Conservation (phyloP, 768 basidiomycete genomes). For the Arthromyces matolae region DNA sequence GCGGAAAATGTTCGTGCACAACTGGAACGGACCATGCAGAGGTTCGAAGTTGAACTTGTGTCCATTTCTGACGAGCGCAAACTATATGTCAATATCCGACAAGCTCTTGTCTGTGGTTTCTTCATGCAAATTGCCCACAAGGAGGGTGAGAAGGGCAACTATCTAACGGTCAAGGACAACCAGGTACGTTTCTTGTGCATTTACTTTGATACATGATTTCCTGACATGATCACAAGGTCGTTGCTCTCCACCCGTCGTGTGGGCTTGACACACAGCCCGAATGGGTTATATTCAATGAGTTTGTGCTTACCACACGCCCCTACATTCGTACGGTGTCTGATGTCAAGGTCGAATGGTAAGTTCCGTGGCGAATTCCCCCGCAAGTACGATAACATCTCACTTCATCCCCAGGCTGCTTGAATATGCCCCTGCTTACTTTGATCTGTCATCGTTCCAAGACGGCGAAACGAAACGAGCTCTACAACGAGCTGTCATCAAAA, state of each 20-base stretch:
- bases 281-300: slow-evolving; percentile 94
- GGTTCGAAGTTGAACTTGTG: slow-evolving; percentile 74
- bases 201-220: background rate
- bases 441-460: slow-evolving; percentile 57
- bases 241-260: slow-evolving; percentile 80
- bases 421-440: slow-evolving; percentile 58
- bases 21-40: slow-evolving; percentile 88
- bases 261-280: slow-evolving; percentile 85
- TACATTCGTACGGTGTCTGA: slow-evolving; percentile 93
- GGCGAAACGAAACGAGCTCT: slow-evolving; percentile 71
- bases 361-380: slow-evolving; percentile 6
- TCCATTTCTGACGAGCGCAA: slow-evolving; percentile 66
- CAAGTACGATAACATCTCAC: background rate
- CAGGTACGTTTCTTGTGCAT: slow-evolving; percentile 48
- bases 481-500: slow-evolving; percentile 52
- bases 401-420: slow-evolving; percentile 35
- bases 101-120: slow-evolving; percentile 86
- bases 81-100: slow-evolving; percentile 70
- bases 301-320: slow-evolving; percentile 83
- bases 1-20: slow-evolving; percentile 94
- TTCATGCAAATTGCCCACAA: slow-evolving; percentile 99
- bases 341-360: slow-evolving; percentile 81
- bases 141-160: slow-evolving; percentile 85
- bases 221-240: slow-evolving; percentile 41
- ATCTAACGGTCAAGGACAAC: slow-evolving; percentile 92